A percentile compares a stretch with the other conserved stretches of the same genome.
Evolutionary conservation across 2,329 filamentous ascomycete species (phyloP).

Genomic region (Bipolaris oryzae): DNA sequence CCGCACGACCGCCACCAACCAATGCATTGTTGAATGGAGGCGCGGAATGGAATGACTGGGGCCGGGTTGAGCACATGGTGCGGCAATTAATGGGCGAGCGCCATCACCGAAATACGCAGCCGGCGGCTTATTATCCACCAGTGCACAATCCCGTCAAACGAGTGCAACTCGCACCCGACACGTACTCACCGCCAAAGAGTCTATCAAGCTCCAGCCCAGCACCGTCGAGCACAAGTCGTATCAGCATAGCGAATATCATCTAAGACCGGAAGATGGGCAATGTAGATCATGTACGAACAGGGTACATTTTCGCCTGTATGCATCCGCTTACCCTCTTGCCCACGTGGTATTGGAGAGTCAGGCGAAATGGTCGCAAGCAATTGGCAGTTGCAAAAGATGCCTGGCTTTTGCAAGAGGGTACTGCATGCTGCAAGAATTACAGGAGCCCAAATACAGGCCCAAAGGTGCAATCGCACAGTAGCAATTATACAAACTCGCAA

Average conservation of each 20-base stretch:
- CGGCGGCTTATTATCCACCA: constrained; percentile 42
- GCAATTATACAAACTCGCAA: not conserved
- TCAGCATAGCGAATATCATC: constrained; percentile 55
- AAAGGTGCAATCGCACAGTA: not conserved
- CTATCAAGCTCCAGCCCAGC: constrained; percentile 30
- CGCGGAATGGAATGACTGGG: constrained; percentile 82
- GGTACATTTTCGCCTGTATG: not conserved
- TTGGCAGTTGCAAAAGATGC: not conserved
- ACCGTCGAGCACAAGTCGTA: constrained; percentile 51
- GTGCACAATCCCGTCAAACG: constrained; percentile 48
- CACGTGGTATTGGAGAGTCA: not conserved
- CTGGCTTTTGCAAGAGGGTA: not conserved
- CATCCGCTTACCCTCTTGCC: not conserved
- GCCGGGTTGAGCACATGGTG: constrained; percentile 69
- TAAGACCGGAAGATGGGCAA: constrained; percentile 17
- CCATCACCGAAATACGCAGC: constrained; percentile 38
- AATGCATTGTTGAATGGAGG: constrained; percentile 63
- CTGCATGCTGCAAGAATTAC: not conserved
- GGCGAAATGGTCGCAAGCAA: not conserved
- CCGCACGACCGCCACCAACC: constrained; percentile 56
- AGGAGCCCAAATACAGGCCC: not conserved
- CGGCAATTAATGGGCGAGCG: constrained; percentile 60
- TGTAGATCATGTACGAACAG: not conserved
- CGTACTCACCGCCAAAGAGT: constrained; percentile 26
- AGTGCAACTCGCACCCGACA: constrained; percentile 41